Base-by-base conservation (phyloP, 352 stramenopile species). In the Plasmopara viticola region DNA sequence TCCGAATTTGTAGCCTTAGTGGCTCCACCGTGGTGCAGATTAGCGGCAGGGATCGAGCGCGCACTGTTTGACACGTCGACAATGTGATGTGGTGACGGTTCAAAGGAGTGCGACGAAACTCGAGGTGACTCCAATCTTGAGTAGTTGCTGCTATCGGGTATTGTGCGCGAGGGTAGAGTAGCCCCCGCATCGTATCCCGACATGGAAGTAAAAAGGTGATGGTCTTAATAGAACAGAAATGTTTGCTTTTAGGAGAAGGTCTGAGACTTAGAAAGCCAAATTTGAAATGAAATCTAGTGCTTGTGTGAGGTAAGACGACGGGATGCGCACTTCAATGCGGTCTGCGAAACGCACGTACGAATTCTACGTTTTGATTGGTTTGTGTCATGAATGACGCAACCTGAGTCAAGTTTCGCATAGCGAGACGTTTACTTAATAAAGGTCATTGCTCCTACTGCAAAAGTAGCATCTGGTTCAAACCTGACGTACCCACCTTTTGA, bases 171-270 rank as follows among this genome's bases (percentile, higher is more conserved):
- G 44, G 64, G 64, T 46, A 66, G 51, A 10, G 64, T 68, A 4
- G 52, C 52, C 35, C 48, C 56, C 29, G 51, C 68, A 47, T 72
- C 64, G 43, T 74, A 74, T 42, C 62, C 59, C 25, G 58, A 64
- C 66, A 74, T 74, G 20, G 20, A 25, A 25, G 20, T 25, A 25
- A 25, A 25, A 25, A 25, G 20, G 20, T 25, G 20, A 25, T 25
- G 3, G 3, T 25, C 20, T 25, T 25, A 25, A 25, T 25, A 25
- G 20, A 25, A 25, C 20, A 25, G 1, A 25, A 25, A 25, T 25
- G 20, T 25, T 25, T 25, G 20, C 3, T 3, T 25, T 25, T 25
- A 3, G 20, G 20, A 25, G 20, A 3, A 25, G 3, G 20, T 25
- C 20, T 25, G 20, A 25, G 20, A 25, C 20, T 25, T 25, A 25